phyloP scores from a whole-genome alignment of 345 rosid genomes.

The Boechera divaricarpa region DNA sequence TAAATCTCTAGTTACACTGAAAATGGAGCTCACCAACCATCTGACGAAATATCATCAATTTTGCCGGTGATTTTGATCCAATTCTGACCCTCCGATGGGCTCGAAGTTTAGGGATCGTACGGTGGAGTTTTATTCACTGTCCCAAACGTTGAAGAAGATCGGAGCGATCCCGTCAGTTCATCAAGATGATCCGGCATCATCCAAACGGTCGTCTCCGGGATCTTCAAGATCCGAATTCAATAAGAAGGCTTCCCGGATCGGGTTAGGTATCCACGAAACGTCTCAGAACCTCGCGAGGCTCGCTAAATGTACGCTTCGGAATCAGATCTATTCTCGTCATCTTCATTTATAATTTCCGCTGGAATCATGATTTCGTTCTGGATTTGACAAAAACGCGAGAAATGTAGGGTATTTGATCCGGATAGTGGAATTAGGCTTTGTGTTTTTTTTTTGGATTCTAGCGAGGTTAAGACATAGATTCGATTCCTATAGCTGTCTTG shows the following conservation, averaged over 20 bases:
- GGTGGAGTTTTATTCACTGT: conserved; percentile 76
- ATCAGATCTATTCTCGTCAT: conserved; percentile 27
- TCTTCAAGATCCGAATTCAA: conserved; percentile 86
- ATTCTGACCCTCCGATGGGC: conserved; percentile 51
- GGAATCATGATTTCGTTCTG: conserved; percentile 12
- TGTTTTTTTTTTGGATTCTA: not conserved
- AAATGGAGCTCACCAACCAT: conserved; percentile 10
- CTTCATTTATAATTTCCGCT: conserved; percentile 4
- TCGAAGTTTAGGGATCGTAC: conserved; percentile 76
- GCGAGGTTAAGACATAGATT: conserved; percentile 6
- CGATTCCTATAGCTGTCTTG: conserved; percentile 12
- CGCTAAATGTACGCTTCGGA: conserved; percentile 57
- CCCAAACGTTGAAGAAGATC: conserved; percentile 70
- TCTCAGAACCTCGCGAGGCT: conserved; percentile 75
- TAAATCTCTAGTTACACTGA: not conserved
- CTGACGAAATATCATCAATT: not conserved
- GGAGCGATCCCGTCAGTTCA: conserved; percentile 53
- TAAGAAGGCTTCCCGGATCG: conserved; percentile 71
- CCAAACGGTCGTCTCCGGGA: conserved; percentile 46
- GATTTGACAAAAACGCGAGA: not conserved
- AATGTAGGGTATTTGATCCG: not conserved
- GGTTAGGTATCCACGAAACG: conserved; percentile 69
- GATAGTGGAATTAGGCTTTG: conserved; percentile 1
- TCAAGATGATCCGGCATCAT: conserved; percentile 36
- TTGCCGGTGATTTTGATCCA: conserved; percentile 21